phyloP scores from a whole-genome alignment of 305 asterid genomes.

The Rubia balearica region DNA sequence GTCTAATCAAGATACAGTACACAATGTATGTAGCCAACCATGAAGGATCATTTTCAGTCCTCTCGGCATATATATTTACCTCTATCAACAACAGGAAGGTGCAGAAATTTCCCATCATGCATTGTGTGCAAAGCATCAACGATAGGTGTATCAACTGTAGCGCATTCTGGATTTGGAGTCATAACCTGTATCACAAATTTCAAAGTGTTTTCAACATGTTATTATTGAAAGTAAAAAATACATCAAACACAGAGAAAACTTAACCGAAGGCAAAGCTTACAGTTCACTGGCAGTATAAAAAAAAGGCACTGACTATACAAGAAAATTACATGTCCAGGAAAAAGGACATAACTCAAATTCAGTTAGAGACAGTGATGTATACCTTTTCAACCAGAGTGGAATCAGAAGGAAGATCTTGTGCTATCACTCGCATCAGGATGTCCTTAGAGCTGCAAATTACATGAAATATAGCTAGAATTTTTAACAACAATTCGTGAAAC shows the following conservation, averaged over 20 bases:
- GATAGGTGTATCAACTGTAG: constrained; percentile 71
- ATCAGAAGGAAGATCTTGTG: constrained; percentile 72
- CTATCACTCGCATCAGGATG: constrained; percentile 89
- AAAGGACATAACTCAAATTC: not conserved
- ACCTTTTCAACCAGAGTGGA: constrained; percentile 89
- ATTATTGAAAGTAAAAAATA: not conserved
- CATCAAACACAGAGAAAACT: not conserved
- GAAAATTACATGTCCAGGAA: not conserved
- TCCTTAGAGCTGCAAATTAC: constrained; percentile 63
- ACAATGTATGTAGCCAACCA: not conserved
- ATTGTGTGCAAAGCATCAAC: constrained; percentile 97
- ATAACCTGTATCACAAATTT: constrained; percentile 52
- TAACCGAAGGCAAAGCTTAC: not conserved
- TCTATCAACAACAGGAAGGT: constrained; percentile 84
- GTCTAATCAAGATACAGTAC: not conserved
- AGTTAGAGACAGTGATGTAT: constrained; percentile 9
- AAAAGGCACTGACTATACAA: not conserved
- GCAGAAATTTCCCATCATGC: constrained; percentile 92
- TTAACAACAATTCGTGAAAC: not conserved
- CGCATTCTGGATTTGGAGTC: constrained; percentile 97
- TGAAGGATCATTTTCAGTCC: not conserved
- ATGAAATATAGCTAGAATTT: not conserved
- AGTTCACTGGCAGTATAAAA: not conserved
- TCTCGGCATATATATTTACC: constrained; percentile 33
- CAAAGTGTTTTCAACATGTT: not conserved